Evolutionary conservation across 352 stramenopile genomes (phyloP).

Genomic region (Globisporangium cederbergense): DNA sequence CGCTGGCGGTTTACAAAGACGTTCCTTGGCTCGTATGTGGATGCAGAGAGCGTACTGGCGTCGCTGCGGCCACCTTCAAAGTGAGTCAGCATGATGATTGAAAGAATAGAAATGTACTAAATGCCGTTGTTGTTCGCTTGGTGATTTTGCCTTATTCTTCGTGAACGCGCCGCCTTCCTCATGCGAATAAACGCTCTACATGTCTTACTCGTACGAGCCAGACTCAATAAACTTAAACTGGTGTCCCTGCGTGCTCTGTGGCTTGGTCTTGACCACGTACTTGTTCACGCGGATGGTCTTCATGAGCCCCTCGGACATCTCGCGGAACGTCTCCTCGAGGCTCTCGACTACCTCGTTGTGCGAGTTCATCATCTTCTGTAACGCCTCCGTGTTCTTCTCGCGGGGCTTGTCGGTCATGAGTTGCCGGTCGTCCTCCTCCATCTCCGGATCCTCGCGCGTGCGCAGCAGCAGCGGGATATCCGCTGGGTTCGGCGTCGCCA

Average conservation of each 20-base stretch:
- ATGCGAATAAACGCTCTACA: not conserved
- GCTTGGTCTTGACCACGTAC: constrained; percentile 79
- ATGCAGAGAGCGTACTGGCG: constrained; percentile 39
- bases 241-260: constrained; percentile 67
- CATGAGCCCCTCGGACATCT: constrained; percentile 81
- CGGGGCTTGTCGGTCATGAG: constrained; percentile 66
- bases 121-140: not conserved
- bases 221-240: constrained; percentile 88
- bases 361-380: constrained; percentile 56
- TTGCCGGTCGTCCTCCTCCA: constrained; percentile 78
- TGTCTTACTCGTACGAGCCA: constrained; percentile 52
- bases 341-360: constrained; percentile 80
- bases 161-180: not conserved
- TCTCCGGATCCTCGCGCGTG: constrained; percentile 82
- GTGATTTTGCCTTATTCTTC: not conserved
- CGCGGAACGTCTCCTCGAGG: constrained; percentile 77
- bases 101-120: not conserved
- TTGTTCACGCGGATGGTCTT: constrained; percentile 85
- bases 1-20: constrained; percentile 53
- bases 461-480: constrained; percentile 77
- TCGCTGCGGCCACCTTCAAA: constrained; percentile 19
- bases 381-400: constrained; percentile 61
- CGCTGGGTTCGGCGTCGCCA: constrained; percentile 74
- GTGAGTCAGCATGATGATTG: constrained; percentile 1
- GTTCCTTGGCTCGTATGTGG: constrained; percentile 54